These are phyloP conservation scores for Royoungia palumana DNA, from an alignment of 768 basidiomycete species.

Conservation along the genomic window DNA sequence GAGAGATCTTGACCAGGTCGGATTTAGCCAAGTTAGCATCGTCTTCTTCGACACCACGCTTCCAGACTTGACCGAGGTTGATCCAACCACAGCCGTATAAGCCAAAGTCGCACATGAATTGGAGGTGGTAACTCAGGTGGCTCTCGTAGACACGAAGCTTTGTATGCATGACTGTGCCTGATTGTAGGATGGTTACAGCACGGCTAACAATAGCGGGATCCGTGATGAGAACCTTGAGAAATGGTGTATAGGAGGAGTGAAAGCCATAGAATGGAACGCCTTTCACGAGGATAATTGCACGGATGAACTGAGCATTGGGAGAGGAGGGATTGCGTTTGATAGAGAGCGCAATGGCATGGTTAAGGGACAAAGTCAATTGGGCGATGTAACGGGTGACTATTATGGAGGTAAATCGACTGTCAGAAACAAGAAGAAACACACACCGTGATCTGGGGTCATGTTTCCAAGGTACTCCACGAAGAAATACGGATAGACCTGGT, in stretches of 20 bases:
- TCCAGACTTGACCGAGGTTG: constrained; percentile 64
- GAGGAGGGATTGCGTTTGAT: constrained; percentile 68
- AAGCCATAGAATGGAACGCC: constrained; percentile 97
- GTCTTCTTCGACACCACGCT: constrained; percentile 42
- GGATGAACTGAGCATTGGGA: constrained; percentile 57
- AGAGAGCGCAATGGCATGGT: constrained; percentile 82
- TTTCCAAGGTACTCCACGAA: constrained; percentile 78
- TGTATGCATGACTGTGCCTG: constrained; percentile 78
- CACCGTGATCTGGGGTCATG: constrained; percentile 63
- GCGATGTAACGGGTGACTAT: constrained; percentile 72
- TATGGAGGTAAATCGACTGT: not conserved
- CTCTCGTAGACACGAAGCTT: constrained; percentile 83
- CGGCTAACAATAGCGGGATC: constrained; percentile 71
- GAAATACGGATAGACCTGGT: constrained; percentile 94
- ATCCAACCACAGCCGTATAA: constrained; percentile 93
- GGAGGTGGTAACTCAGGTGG: constrained; percentile 83
- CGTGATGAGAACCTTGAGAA: constrained; percentile 77
- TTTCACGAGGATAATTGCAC: constrained; percentile 82
- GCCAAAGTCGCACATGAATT: constrained; percentile 94
- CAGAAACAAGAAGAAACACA: constrained; percentile 14
- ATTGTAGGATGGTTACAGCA: constrained; percentile 71
- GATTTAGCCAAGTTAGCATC: constrained; percentile 11
- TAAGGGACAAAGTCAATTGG: constrained; percentile 70
- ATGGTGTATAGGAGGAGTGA: constrained; percentile 77
- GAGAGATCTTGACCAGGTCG: constrained; percentile 44